These are phyloP conservation scores for Suillus hirtellus DNA, from an alignment of 768 basidiomycete genomes.

Conservation along the genomic window DNA sequence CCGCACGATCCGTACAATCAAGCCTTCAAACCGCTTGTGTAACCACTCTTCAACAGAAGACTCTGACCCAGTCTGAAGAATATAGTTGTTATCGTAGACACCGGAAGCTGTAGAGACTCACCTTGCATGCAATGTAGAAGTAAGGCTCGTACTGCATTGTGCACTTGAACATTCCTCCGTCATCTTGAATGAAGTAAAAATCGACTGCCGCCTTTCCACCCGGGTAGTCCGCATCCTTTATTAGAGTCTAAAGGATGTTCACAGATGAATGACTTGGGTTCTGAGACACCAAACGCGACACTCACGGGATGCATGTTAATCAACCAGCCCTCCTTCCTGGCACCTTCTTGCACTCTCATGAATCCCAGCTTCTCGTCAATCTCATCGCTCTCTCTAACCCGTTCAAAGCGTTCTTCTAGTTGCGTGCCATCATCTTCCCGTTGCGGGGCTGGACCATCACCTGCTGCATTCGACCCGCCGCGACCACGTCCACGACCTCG, in stretches of 20 bases:
- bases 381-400: slow-evolving; percentile 72
- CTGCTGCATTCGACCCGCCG: slow-evolving; percentile 36
- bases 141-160: slow-evolving; percentile 94
- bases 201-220: slow-evolving; percentile 90
- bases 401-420: slow-evolving; percentile 84
- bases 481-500: slow-evolving; percentile 47
- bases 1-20: slow-evolving; percentile 75
- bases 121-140: slow-evolving; percentile 91
- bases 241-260: slow-evolving; percentile 57
- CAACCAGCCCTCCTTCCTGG: slow-evolving; percentile 84
- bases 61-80: slow-evolving; percentile 74
- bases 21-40: slow-evolving; percentile 88
- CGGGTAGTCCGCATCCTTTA: slow-evolving; percentile 84
- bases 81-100: slow-evolving; percentile 5
- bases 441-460: slow-evolving; percentile 53
- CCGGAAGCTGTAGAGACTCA: slow-evolving; percentile 36
- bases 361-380: slow-evolving; percentile 96
- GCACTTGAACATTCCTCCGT: slow-evolving; percentile 94
- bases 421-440: slow-evolving; percentile 91
- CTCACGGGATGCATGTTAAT: slow-evolving; percentile 98
- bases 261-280: slow-evolving; percentile 1
- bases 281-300: slow-evolving; percentile 15
- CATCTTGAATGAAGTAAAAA: slow-evolving; percentile 96
- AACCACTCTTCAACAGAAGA: slow-evolving; percentile 94
- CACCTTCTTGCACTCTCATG: slow-evolving; percentile 74